phyloP scores from a whole-genome alignment of 148 eudicot genomes.

The Amaranthus hypochondriacus region DNA sequence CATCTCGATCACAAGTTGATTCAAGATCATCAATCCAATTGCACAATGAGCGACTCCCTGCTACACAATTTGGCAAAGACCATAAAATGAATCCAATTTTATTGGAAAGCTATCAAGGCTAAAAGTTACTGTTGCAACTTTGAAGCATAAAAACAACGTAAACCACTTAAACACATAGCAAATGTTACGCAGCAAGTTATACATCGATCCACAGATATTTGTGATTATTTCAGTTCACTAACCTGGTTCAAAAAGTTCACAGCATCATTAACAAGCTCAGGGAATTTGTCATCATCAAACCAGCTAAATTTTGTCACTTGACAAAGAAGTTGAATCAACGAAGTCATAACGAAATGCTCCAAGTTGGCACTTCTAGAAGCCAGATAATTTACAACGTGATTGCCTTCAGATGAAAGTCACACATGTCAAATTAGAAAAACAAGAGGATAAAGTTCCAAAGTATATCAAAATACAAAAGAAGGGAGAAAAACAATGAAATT shows the following conservation, averaged over 20 bases:
- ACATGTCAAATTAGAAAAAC: slow-evolving; percentile 23
- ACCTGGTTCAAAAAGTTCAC: slow-evolving; percentile 81
- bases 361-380: slow-evolving; percentile 80
- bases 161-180: neutral
- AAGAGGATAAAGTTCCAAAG: slow-evolving; percentile 3
- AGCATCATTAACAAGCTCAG: slow-evolving; percentile 70
- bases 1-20: slow-evolving; percentile 76
- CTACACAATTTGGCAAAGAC: slow-evolving; percentile 3
- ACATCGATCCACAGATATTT: too few relatives aligned
- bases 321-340: slow-evolving; percentile 75
- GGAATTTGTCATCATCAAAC: slow-evolving; percentile 82
- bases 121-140: neutral
- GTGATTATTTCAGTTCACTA: neutral
- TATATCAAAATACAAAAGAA: slow-evolving; percentile 1
- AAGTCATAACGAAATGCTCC: slow-evolving; percentile 75
- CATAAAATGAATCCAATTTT: slow-evolving; percentile 4
- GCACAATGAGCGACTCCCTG: slow-evolving; percentile 65
- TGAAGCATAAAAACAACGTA: neutral
- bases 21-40: slow-evolving; percentile 68
- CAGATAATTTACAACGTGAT: slow-evolving; percentile 71
- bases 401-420: slow-evolving; percentile 58
- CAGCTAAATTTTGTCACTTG: slow-evolving; percentile 85
- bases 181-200: neutral
- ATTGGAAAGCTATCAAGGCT: neutral
- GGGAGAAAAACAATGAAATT: neutral